Percentiles rank a stretch among this genome's conserved stretches.
These are phyloP conservation scores for Moringa oleifera DNA, from an alignment of 345 rosid genomes.

Conservation along the genomic window DNA sequence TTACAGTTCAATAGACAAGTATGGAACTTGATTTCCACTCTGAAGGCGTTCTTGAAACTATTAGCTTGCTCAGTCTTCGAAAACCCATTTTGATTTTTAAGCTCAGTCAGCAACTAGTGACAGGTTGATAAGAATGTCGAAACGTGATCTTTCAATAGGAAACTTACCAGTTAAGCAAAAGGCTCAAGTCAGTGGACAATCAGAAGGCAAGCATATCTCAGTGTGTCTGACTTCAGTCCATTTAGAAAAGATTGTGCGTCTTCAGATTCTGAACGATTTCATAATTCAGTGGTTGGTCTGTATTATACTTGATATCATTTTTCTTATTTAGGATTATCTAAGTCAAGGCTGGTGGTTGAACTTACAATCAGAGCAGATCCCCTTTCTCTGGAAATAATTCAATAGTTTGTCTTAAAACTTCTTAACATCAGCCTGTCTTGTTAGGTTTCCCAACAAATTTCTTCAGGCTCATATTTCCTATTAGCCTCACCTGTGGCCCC, in stretches of 20 bases:
- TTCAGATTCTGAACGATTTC: too few species aligned
- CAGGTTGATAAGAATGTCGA: too few species aligned
- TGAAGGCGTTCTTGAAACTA: too few species aligned
- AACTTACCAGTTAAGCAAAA: too few species aligned
- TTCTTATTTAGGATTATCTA: too few species aligned
- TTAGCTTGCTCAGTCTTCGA: neutral
- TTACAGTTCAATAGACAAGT: neutral
- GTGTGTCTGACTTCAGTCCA: too few species aligned
- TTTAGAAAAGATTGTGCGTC: too few species aligned
- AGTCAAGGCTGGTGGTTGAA: neutral
- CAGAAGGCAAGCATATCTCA: too few species aligned
- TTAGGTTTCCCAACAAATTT: neutral
- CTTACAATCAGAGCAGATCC: neutral
- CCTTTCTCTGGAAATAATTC: neutral
- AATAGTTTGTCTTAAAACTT: neutral
- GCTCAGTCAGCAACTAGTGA: too few species aligned
- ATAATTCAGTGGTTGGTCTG: too few species aligned
- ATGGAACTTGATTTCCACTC: neutral
- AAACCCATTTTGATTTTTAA: neutral
- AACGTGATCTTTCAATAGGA: too few species aligned
- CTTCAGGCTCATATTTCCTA: constrained; percentile 2
- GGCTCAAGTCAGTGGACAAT: too few species aligned
- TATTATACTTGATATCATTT: neutral
- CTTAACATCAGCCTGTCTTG: neutral
- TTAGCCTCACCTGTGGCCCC: constrained; percentile 4